Evolutionary conservation across 192 early-diverging fungal genomes (phyloP), one percentile per base, ranked within the genome.

Genomic region (Funneliformis geosporum): DNA sequence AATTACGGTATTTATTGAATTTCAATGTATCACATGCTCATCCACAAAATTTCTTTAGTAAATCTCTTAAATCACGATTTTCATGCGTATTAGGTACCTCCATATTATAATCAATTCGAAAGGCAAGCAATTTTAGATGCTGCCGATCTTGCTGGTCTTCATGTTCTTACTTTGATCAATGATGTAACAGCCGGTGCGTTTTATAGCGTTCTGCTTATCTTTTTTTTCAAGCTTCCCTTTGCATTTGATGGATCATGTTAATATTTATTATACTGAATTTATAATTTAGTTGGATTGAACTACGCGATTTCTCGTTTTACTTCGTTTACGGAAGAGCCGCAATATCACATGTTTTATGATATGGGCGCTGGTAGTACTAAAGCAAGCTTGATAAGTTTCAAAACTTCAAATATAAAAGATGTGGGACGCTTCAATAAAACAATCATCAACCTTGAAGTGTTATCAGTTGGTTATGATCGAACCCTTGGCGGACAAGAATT

Each of bases 281-380:
- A 39, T 66, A 40, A 60, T 60, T 0, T 85, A 86, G 96, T 96
- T 33, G 98, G 97, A 11, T 82, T 98, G 55, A 97, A 96, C 88
- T 99, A 95, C 81, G 96, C 94, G 39, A 92, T 94, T 83, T 89
- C 85, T 74, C 87, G 92, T 59, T 82, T 84, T 14, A 60, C 47
- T 42, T 79, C 77, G 16, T 93, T 96, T 69, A 81, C 81, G n/a
- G 86, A 87, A 33, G 82, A 89, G 39, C 89, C 91, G 8, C 83
- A 91, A 82, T 87, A 92, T 81, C 95, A 98, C 79, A 83, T 99
- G 70, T 97, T 98, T 81, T 98, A 95, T 85, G 98, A 99, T 85
- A 96, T 98, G 95, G 98, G 98, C 1, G 97, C 98, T 12, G 95
- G 96, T 38, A 93, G 91, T 78, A 98, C 98, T 2, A 91, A 90